Percentiles rank a stretch among this genome's conserved stretches.
phyloP scores from a whole-genome alignment of 441 rosid species.

The Euphorbia schlechtendalii region DNA sequence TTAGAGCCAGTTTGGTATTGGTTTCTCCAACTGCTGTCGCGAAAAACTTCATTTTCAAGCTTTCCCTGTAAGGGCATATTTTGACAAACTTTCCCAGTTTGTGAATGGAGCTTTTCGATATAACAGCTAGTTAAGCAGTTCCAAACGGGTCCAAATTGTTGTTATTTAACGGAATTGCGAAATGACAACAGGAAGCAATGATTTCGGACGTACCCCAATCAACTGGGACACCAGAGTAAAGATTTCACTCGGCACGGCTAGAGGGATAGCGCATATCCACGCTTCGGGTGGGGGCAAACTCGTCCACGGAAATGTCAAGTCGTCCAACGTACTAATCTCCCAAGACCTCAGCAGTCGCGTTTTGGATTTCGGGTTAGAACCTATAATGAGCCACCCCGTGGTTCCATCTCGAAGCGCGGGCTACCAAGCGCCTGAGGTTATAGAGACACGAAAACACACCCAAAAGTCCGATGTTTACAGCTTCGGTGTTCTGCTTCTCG shows the following conservation, averaged over 20 bases:
- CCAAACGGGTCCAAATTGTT: too few relatives aligned
- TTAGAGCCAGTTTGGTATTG: too few relatives aligned
- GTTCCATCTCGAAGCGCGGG: conserved; percentile 64
- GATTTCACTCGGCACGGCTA: conserved; percentile 68
- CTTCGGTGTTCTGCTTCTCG: conserved; percentile 84
- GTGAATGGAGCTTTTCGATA: too few relatives aligned
- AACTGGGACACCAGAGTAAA: conserved; percentile 79
- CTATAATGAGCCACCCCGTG: conserved; percentile 53
- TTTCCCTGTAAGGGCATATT: too few relatives aligned
- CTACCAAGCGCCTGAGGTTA: conserved; percentile 79
- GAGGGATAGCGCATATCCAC: conserved; percentile 69
- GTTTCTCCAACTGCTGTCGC: too few relatives aligned
- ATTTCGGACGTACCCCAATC: conserved; percentile 43
- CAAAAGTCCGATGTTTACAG: conserved; percentile 81
- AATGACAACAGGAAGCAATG: conserved; percentile 51
- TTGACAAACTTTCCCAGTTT: too few relatives aligned
- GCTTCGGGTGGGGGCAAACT: conserved; percentile 54
- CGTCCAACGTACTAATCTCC: conserved; percentile 73
- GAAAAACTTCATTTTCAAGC: too few relatives aligned
- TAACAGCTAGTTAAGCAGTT: too few relatives aligned
- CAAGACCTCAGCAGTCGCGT: conserved; percentile 44
- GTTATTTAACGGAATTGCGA: not conserved
- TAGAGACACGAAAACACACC: conserved; percentile 69
- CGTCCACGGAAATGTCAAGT: conserved; percentile 82
- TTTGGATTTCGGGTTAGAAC: conserved; percentile 62